These are phyloP conservation scores for Aspergillus luchuensis DNA, from an alignment of 2,329 filamentous ascomycete genomes.

Conservation along the genomic window DNA sequence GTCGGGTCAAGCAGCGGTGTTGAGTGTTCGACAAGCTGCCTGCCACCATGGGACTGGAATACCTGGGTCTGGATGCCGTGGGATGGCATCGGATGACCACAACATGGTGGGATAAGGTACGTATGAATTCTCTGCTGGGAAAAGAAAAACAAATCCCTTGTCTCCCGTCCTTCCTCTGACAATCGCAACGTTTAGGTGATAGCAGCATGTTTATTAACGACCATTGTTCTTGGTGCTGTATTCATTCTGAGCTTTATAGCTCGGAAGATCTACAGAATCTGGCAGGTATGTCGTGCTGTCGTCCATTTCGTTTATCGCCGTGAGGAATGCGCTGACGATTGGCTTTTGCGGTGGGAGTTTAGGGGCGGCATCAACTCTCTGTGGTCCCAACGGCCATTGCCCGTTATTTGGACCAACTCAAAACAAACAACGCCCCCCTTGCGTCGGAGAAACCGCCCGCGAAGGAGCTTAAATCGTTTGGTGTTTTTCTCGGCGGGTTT, in stretches of 20 bases:
- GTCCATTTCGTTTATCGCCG: not conserved
- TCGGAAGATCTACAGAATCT: conserved; percentile 10
- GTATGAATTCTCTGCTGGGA: not conserved
- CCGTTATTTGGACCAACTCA: conserved; percentile 17
- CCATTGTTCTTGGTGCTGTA: conserved; percentile 15
- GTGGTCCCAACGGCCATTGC: conserved; percentile 12
- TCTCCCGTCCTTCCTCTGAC: not conserved
- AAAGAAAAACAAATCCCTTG: not conserved
- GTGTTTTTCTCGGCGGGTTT: conserved; percentile 39
- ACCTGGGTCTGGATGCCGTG: conserved; percentile 21
- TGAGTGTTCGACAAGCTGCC: not conserved
- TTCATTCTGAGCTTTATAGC: conserved; percentile 18
- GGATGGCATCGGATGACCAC: conserved; percentile 21
- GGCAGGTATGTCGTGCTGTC: conserved; percentile 13
- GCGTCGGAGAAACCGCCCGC: not conserved
- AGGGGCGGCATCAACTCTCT: conserved; percentile 19
- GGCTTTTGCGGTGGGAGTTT: not conserved
- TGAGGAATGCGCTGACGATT: not conserved
- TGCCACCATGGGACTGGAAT: conserved; percentile 19
- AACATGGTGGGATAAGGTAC: conserved; percentile 22
- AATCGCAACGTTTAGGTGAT: conserved; percentile 10
- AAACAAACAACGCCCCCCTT: conserved; percentile 10
- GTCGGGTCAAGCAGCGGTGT: not conserved
- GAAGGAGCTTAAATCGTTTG: conserved; percentile 28
- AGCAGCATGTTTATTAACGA: conserved; percentile 16